Percentiles rank a stretch among this genome's conserved stretches.
Conservation (phyloP, 805 yeast species). For the Wickerhamomyces strasburgensis region DNA sequence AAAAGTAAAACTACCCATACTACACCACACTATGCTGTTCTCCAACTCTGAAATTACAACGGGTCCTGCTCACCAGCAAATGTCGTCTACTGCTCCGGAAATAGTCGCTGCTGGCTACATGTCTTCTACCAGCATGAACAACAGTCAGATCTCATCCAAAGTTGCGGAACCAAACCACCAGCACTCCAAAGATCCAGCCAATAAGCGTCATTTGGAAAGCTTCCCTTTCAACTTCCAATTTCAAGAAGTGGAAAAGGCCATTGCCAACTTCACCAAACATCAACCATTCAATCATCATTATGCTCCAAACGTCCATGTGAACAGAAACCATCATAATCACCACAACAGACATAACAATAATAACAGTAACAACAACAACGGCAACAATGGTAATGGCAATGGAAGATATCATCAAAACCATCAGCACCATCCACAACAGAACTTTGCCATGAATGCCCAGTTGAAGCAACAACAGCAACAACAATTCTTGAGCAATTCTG, state of each 20-base stretch:
- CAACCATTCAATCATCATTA: constrained; percentile 28
- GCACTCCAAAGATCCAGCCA: too few species aligned
- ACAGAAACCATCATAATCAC: constrained; percentile 12
- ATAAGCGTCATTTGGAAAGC: constrained; percentile 11
- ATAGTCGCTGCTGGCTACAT: too few species aligned
- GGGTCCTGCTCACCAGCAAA: background rate
- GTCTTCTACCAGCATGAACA: too few species aligned
- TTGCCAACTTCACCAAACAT: constrained; percentile 26
- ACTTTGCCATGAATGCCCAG: constrained; percentile 20
- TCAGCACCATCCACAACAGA: constrained; percentile 13
- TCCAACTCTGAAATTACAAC: background rate
- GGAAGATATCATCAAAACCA: constrained; percentile 7
- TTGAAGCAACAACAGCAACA: constrained; percentile 24
- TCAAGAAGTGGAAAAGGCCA: constrained; percentile 26
- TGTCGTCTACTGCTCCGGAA: too few species aligned
- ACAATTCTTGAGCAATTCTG: constrained; percentile 15
- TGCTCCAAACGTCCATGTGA: constrained; percentile 25
- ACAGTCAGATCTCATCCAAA: too few species aligned
- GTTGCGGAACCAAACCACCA: too few species aligned
- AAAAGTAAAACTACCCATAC: too few species aligned
- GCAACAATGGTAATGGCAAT: constrained; percentile 4
- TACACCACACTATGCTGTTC: too few species aligned
- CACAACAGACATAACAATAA: constrained; percentile 6
- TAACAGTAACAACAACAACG: constrained; percentile 3
- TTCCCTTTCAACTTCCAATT: constrained; percentile 24